Conservation (phyloP, 768 basidiomycete genomes). For the Suillus paluster region DNA sequence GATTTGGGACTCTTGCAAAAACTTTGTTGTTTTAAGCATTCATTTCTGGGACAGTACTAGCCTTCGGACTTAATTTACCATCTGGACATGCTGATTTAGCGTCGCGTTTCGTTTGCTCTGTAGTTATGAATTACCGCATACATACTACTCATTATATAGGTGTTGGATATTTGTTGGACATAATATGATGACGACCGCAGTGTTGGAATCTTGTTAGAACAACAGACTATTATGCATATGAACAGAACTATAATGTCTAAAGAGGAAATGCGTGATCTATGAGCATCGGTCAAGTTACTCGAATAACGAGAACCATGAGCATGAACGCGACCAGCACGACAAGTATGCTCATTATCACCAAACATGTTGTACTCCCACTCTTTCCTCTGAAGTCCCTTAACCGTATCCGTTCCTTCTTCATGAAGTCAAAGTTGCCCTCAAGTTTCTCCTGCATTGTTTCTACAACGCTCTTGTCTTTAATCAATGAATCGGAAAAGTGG, state of each 20-base stretch:
- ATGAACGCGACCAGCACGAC: slow-evolving; percentile 72
- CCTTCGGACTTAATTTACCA: neutral
- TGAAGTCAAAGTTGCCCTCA: slow-evolving; percentile 70
- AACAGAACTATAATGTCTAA: neutral
- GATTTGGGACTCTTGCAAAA: slow-evolving; percentile 3
- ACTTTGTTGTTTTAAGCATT: slow-evolving; percentile 11
- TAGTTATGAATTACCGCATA: neutral
- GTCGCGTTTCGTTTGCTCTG: neutral
- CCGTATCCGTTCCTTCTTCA: slow-evolving; percentile 66
- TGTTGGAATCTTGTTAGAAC: slow-evolving; percentile 17
- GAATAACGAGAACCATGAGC: slow-evolving; percentile 73
- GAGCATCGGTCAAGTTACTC: slow-evolving; percentile 49
- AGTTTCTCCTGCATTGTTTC: slow-evolving; percentile 71
- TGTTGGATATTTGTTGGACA: slow-evolving; percentile 13
- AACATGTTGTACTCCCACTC: slow-evolving; percentile 73
- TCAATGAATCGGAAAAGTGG: slow-evolving; percentile 75
- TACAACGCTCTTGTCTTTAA: slow-evolving; percentile 74
- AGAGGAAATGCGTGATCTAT: slow-evolving; percentile 6
- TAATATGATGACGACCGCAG: slow-evolving; percentile 19
- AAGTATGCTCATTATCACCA: slow-evolving; percentile 65
- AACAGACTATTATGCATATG: slow-evolving; percentile 2
- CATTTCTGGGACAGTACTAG: slow-evolving; percentile 13
- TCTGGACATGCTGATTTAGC: neutral
- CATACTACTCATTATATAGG: slow-evolving; percentile 9
- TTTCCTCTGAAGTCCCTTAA: slow-evolving; percentile 66